Conservation (phyloP, 2,329 filamentous ascomycete species). For the Trichoderma asperellum region DNA sequence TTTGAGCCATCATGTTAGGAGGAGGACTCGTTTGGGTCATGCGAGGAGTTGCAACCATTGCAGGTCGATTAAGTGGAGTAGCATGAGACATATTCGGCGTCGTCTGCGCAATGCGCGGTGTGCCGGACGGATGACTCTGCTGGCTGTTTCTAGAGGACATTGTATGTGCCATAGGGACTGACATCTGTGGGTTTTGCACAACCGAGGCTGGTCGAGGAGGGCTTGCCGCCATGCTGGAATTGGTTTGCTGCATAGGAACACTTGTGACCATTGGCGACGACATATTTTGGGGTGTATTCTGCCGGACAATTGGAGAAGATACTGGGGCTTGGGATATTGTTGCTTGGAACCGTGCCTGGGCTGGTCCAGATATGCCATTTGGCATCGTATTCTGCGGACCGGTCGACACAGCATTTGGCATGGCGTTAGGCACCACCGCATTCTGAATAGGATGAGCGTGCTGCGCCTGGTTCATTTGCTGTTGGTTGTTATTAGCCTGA, state of each 20-base stretch:
- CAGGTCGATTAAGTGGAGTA: slow-evolving; percentile 60
- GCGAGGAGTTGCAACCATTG: slow-evolving; percentile 61
- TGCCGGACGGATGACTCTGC: slow-evolving; percentile 67
- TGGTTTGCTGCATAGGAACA: slow-evolving; percentile 66
- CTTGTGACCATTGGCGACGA: slow-evolving; percentile 68
- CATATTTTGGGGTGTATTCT: slow-evolving; percentile 66
- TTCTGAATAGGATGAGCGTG: slow-evolving; percentile 45
- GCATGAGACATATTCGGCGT: slow-evolving; percentile 65
- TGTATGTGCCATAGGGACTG: slow-evolving; percentile 62
- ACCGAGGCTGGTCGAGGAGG: slow-evolving; percentile 69
- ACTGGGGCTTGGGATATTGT: slow-evolving; percentile 66
- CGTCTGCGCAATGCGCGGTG: slow-evolving; percentile 63
- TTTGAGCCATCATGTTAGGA: slow-evolving; percentile 61
- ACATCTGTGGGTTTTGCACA: slow-evolving; percentile 62
- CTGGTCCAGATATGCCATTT: slow-evolving; percentile 44
- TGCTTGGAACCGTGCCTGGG: slow-evolving; percentile 53
- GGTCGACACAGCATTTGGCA: slow-evolving; percentile 43
- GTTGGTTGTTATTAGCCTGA: slow-evolving; percentile 35
- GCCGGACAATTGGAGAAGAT: slow-evolving; percentile 68
- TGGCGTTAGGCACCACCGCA: slow-evolving; percentile 44
- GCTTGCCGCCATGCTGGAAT: slow-evolving; percentile 70
- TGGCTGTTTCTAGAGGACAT: slow-evolving; percentile 69
- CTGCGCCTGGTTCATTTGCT: slow-evolving; percentile 38
- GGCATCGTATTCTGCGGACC: slow-evolving; percentile 43
- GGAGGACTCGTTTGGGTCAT: slow-evolving; percentile 67